A percentile compares a stretch with the other conserved stretches of the same genome.
Conservation (phyloP, 768 basidiomycete genomes). For the Austroboletus eburneus region DNA sequence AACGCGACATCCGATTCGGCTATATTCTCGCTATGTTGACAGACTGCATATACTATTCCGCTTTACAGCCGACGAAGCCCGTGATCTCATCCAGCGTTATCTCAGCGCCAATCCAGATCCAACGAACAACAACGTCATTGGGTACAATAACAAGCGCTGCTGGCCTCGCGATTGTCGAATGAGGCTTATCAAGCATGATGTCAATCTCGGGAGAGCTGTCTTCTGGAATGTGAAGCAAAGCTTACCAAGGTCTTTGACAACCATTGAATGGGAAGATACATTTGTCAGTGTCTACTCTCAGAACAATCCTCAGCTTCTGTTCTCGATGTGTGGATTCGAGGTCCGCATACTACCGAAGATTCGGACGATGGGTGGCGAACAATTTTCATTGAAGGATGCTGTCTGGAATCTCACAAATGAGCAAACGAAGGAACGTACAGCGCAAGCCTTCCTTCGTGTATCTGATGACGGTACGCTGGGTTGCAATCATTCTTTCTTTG, state of each 20-base stretch:
- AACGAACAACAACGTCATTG: conserved; percentile 98
- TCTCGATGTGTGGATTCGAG: conserved; percentile 99
- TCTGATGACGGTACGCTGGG: conserved; percentile 75
- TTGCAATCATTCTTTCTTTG: not conserved
- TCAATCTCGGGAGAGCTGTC: conserved; percentile 95
- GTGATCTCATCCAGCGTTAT: conserved; percentile 97
- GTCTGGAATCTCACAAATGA: conserved; percentile 98
- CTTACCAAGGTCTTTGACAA: conserved; percentile 90
- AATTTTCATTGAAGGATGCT: conserved; percentile 93
- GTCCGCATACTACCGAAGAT: conserved; percentile 96
- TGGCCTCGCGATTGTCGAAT: conserved; percentile 99
- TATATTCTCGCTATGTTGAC: conserved; percentile 97
- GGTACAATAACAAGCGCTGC: conserved; percentile 98
- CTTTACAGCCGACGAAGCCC: conserved; percentile 94
- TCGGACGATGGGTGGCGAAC: conserved; percentile 91
- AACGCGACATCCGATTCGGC: conserved; percentile 94
- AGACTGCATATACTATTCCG: conserved; percentile 94
- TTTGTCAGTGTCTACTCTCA: conserved; percentile 96
- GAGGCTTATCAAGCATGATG: conserved; percentile 98
- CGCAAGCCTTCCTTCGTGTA: conserved; percentile 96
- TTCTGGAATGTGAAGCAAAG: conserved; percentile 99
- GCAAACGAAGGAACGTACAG: conserved; percentile 95
- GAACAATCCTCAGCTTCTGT: conserved; percentile 95
- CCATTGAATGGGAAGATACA: conserved; percentile 99
- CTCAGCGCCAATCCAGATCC: conserved; percentile 97